A percentile compares a stretch with the other conserved stretches of the same genome.
phyloP scores from a whole-genome alignment of 768 basidiomycete genomes.

The Trametes elegans region DNA sequence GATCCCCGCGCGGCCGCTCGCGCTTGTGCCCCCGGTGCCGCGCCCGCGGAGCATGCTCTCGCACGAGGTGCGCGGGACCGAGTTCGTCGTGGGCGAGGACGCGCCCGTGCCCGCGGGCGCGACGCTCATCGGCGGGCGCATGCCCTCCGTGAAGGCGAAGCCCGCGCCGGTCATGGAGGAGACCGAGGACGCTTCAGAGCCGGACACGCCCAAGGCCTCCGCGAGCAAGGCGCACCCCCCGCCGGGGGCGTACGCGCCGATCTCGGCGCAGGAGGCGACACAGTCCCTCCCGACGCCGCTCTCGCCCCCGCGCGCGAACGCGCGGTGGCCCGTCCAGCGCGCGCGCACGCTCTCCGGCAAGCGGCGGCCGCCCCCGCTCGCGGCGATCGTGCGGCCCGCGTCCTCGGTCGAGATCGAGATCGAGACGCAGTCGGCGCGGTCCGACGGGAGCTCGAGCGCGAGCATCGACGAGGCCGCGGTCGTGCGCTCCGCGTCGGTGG shows the following conservation, averaged over 20 bases:
- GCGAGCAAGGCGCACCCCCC: not conserved
- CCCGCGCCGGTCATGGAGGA: not conserved
- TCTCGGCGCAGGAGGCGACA: slow-evolving; percentile 11
- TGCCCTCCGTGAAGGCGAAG: slow-evolving; percentile 8
- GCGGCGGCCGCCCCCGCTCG: not conserved
- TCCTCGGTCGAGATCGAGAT: not conserved
- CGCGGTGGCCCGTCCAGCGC: not conserved
- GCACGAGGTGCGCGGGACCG: slow-evolving; percentile 8
- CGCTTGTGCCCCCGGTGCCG: too few species aligned
- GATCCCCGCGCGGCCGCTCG: slow-evolving; percentile 38
- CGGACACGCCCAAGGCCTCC: not conserved
- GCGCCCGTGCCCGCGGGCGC: not conserved
- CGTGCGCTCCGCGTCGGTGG: slow-evolving; percentile 3
- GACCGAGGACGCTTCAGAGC: not conserved
- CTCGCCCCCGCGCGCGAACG: slow-evolving; percentile 9
- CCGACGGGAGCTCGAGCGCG: not conserved
- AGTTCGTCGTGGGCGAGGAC: slow-evolving; percentile 4
- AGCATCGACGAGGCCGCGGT: slow-evolving; percentile 1
- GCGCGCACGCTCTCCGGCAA: not conserved
- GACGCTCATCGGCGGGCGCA: not conserved
- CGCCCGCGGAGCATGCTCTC: slow-evolving; percentile 16
- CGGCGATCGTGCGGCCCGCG: not conserved
- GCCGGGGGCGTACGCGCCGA: not conserved
- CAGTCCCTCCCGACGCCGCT: slow-evolving; percentile 19
- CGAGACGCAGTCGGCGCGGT: not conserved